Evolutionary conservation across 768 basidiomycete species (phyloP), one percentile per base, ranked within the genome.

Genomic region (Mycena latifolia): DNA sequence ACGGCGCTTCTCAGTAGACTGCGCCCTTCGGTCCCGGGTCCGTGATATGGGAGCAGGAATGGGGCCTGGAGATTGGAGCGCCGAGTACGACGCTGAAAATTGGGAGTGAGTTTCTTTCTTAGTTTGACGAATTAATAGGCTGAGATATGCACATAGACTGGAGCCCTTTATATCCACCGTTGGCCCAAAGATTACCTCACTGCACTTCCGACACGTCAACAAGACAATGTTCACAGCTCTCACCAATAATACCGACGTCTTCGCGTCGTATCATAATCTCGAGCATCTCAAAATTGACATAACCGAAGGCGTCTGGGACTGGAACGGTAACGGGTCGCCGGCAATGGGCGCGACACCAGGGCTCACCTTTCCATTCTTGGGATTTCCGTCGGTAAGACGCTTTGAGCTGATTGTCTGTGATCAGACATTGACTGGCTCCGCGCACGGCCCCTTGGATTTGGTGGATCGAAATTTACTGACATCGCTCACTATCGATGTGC

Each of bases 321-420:
- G 68, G 70, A 33, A n/a, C 31, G 68, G 64, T 22, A 22, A 22
- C 10, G 72, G 71, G 1, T 71, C 72, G 4, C 72, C 71, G 7
- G 67, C 66, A 15, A 58, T 46, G 48, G 74, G 74, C 14, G 61
- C 74, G 0, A 52, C 67, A 1, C 29, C 63, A 1, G 31, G 14
- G 1, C 67, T 65, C 48, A 18, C n/a, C 3, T 75, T 73, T 47
- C 47, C 41, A 3, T 59, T 56, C 47, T 57, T 75, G 12, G 69
- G 71, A 2, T 72, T 73, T 45, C 72, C 74, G 7, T 68, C 72
- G 2, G 51, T 75, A 29, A 48, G 31, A 27, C 61, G 69, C 22
- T 53, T 75, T 25, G 67, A 71, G 31, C 56, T 73, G 33, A 53
- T 63, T 20, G 72, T 73, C 7, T 64, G 63, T 18, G 74, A 75